Evolutionary conservation across 345 rosid species (phyloP).

Genomic region (Sisymbrium irio): DNA sequence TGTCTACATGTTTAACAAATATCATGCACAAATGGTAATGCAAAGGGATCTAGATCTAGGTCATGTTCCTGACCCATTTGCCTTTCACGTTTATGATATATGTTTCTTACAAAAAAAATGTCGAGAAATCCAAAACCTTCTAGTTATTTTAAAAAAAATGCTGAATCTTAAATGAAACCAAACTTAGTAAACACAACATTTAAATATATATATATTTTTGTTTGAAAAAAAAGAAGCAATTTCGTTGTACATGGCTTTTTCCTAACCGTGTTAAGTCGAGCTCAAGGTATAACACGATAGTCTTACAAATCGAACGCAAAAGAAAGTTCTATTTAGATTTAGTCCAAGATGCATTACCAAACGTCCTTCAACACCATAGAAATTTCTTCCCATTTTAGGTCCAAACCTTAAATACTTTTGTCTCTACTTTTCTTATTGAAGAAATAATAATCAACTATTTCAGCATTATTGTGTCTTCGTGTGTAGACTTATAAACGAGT

Average conservation of each 20-base stretch:
- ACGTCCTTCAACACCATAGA: background rate
- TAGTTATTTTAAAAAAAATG: too few species aligned
- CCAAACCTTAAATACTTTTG: background rate
- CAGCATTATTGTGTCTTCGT: conserved; percentile 8
- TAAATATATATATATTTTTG: background rate
- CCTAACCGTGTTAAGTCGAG: background rate
- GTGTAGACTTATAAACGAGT: background rate
- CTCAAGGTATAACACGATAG: background rate
- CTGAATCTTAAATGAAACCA: background rate
- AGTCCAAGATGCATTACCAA: conserved; percentile 12
- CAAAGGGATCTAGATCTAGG: background rate
- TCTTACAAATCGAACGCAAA: background rate
- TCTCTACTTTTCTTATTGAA: background rate
- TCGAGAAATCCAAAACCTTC: too few species aligned
- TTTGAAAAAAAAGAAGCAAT: background rate
- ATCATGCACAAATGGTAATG: too few species aligned
- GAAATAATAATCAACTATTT: conserved; percentile 7
- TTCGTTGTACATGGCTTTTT: background rate
- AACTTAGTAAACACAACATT: background rate
- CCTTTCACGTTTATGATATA: background rate
- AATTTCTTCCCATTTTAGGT: background rate
- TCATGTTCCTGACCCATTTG: background rate
- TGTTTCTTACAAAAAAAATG: background rate
- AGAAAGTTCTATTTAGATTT: conserved; percentile 10
- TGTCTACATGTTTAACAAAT: too few species aligned